Base-by-base conservation (phyloP, 169 alveolate species). In the Eimeria tenella region DNA sequence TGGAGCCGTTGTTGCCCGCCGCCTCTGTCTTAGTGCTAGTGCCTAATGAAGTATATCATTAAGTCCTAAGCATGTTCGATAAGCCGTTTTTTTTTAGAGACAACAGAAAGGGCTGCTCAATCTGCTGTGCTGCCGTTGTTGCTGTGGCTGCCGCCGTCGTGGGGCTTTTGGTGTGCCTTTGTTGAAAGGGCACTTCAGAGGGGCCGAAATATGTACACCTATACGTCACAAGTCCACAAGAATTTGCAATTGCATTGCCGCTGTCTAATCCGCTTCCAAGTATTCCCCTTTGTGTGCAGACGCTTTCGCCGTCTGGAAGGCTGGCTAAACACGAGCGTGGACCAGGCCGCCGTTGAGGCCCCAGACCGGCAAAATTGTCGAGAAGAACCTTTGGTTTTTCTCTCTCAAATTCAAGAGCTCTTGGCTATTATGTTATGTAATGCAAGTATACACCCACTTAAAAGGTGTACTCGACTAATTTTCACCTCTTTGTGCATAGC, bases 91-190 rank as follows among this genome's bases (percentile, higher is more conserved):
- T 31, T 13, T 58, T 11, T 11, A 56, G 79, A 58, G 58, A 62
- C 62, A 60, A 62, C 91, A 62, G 71, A 31, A 15, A 83, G 91
- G 91, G 79, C 53, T 15, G 68, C 79, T 70, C 70, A 50, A 53
- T 55, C 79, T 58, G 50, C 21, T 25, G 53, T 83, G 50, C 13
- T 19, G 63, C 89, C 17, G 77, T 58, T 83, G 79, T 58, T 62
- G 91, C 91, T 83, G 91, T 50, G 73, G 77, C 91, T 83, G 77
- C 91, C n/a, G 88, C 73, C 88, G 88, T 68, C 88, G 88, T 79
- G 88, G 88, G 88, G 88, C 88, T 68, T 58, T 75, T 70, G 31
- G 84, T 8, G 49, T 74, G 91, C 74, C 77, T 31, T 62, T 83
- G 9, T 58, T 19, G 21, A 68, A 23, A 68, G 21, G 21, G 10